Evolutionary conservation across 257 asterid species (phyloP).

Genomic region (Solanum virginianum): DNA sequence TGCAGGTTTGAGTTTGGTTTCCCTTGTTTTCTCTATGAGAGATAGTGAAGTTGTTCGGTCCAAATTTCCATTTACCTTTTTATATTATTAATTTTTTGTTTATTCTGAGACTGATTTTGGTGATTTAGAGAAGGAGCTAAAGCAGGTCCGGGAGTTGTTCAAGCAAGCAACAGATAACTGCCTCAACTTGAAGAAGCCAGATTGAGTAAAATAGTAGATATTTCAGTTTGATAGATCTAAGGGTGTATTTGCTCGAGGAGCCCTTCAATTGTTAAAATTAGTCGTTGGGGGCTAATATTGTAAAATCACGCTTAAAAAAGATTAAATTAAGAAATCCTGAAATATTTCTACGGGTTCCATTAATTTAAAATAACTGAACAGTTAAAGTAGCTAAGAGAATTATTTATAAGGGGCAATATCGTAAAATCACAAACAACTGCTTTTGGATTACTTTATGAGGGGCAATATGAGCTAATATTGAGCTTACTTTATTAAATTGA

Average conservation of each 20-base stretch:
- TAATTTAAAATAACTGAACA: no score
- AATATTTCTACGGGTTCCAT: no score
- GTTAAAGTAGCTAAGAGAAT: no score
- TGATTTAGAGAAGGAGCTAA: slow-evolving; percentile 47
- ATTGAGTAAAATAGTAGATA: slow-evolving; percentile 12
- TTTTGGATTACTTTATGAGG: no score
- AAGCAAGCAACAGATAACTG: slow-evolving; percentile 73
- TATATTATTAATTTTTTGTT: background rate
- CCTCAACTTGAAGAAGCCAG: slow-evolving; percentile 76
- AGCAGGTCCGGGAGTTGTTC: slow-evolving; percentile 81
- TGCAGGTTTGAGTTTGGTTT: slow-evolving; percentile 40
- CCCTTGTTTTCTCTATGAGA: background rate
- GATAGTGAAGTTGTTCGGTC: background rate
- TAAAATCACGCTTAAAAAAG: no score
- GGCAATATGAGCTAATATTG: no score
- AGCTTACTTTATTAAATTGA: no score
- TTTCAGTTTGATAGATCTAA: background rate
- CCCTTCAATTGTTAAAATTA: no score
- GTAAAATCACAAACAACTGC: no score
- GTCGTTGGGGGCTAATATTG: no score
- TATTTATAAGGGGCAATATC: no score
- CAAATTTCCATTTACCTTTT: background rate
- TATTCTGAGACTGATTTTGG: background rate
- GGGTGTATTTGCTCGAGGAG: background rate
- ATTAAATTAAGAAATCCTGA: no score